These are phyloP conservation scores for Rhizopogon vulgaris DNA, from an alignment of 768 basidiomycete species.

Conservation along the genomic window DNA sequence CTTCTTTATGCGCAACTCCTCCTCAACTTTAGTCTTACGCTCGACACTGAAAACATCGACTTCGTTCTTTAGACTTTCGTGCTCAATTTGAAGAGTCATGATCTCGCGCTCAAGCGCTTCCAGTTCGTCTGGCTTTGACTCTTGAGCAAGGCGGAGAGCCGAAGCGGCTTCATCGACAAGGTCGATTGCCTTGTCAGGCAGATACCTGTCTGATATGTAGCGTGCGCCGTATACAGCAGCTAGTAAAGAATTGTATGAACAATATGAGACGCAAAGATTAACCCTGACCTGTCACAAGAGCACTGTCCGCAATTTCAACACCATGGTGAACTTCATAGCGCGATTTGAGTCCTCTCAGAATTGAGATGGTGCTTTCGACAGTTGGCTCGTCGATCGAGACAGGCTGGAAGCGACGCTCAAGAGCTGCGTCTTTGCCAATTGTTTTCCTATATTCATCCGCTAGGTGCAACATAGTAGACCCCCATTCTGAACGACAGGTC, in stretches of 20 bases:
- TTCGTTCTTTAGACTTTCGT: constrained; percentile 87
- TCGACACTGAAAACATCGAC: constrained; percentile 78
- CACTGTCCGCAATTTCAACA: constrained; percentile 84
- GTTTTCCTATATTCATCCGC: constrained; percentile 89
- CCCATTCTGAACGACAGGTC: background rate
- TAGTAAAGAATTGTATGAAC: constrained; percentile 15
- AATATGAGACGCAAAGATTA: background rate
- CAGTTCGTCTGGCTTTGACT: constrained; percentile 80
- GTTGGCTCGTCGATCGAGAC: constrained; percentile 86
- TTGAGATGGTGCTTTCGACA: constrained; percentile 78
- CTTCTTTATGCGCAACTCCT: constrained; percentile 52
- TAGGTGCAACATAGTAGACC: constrained; percentile 15
- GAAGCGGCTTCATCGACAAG: constrained; percentile 92
- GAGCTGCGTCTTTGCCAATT: constrained; percentile 87
- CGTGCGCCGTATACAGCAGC: constrained; percentile 82
- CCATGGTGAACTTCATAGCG: constrained; percentile 91
- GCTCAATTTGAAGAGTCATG: constrained; percentile 82
- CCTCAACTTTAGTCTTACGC: constrained; percentile 61
- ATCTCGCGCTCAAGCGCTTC: constrained; percentile 80
- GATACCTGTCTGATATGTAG: constrained; percentile 81
- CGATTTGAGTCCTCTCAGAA: constrained; percentile 79
- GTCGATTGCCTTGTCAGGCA: constrained; percentile 91
- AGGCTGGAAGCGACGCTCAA: constrained; percentile 88
- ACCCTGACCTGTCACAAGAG: constrained; percentile 71
- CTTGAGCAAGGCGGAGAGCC: constrained; percentile 79